phyloP scores from a whole-genome alignment of 2,329 filamentous ascomycete species.

The Rhinocladiella similis region DNA sequence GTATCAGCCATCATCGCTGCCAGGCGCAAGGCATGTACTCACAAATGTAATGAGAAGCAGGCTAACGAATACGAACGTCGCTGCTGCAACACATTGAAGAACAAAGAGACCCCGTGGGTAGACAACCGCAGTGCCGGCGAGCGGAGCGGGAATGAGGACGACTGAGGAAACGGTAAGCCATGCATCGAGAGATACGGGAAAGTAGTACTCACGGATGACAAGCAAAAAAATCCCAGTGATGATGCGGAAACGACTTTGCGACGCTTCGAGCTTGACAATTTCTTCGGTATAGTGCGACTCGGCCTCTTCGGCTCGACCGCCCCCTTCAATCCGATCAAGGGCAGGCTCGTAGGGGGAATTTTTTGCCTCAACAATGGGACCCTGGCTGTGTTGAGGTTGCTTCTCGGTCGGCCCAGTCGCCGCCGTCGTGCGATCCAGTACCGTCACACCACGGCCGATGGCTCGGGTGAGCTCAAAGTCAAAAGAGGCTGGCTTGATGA shows the following conservation, averaged over 20 bases:
- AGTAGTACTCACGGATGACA: slow-evolving; percentile 8
- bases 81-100: slow-evolving; percentile 14
- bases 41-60: slow-evolving; percentile 8
- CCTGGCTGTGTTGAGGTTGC: too few species aligned
- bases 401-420: background rate
- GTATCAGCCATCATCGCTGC: background rate
- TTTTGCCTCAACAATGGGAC: too few species aligned
- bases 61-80: slow-evolving; percentile 9
- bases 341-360: slow-evolving; percentile 4
- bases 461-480: slow-evolving; percentile 16
- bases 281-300: slow-evolving; percentile 8
- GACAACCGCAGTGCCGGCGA: slow-evolving; percentile 10
- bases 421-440: background rate
- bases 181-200: background rate
- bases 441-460: slow-evolving; percentile 2
- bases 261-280: slow-evolving; percentile 12
- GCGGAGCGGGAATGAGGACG: slow-evolving; percentile 15
- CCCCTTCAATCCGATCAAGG: slow-evolving; percentile 7
- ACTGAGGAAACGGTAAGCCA: slow-evolving; percentile 2
- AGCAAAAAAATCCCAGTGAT: slow-evolving; percentile 11
- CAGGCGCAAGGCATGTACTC: background rate
- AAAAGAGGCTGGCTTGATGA: slow-evolving; percentile 12
- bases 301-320: slow-evolving; percentile 4
- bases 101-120: slow-evolving; percentile 11
- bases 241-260: slow-evolving; percentile 14